Evolutionary conservation across 2,329 filamentous ascomycete species (phyloP), one percentile per base, ranked within the genome.

Genomic region (Scorias spongiosa): DNA sequence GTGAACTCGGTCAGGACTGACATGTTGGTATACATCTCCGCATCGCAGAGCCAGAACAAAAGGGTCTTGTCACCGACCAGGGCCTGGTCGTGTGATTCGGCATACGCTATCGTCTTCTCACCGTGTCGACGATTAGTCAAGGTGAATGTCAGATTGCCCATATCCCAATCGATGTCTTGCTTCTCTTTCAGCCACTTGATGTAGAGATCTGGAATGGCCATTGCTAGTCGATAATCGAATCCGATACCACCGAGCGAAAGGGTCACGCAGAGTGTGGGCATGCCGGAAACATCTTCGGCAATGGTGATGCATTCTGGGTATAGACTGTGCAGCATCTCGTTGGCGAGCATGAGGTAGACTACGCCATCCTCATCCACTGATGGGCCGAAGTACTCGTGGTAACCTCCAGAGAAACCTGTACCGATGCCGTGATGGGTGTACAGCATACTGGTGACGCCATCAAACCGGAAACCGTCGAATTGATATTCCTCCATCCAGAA

Each of bases 401-500:
- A 98, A 12, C 89, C 89, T 45, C 91, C 91, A 14, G 88, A 95
- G 63, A 98, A 98, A 14, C 91, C 91, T 79, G 88, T 93, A 70
- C 91, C 91, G 64, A 98, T 94, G 40, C 91, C 91, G 60, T 98
- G 91, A 60, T 98, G 91, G 12, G 71, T 68, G 63, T 98, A 98
- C 45, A 98, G 80, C 87, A 98, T 98, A 66, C 88, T 95, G 1
- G 91, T 98, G 42, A 98, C 91, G 51, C 91, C 91, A 54, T 98
- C 91, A 56, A 98, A 98, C 37, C 91, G 78, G 74, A 96, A 98
- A 18, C 91, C 91, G 59, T 98, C 91, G 59, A 98, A 96, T 36
- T 78, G 70, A 58, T 95, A 98, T 65, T 95, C 88, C 45, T 96
- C 89, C 88, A 98, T 96, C 88, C 91, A 98, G 69, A 94, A 98